Base-by-base conservation (phyloP, 495 filamentous ascomycete species). In the Aspergillus saccharolyticus region DNA sequence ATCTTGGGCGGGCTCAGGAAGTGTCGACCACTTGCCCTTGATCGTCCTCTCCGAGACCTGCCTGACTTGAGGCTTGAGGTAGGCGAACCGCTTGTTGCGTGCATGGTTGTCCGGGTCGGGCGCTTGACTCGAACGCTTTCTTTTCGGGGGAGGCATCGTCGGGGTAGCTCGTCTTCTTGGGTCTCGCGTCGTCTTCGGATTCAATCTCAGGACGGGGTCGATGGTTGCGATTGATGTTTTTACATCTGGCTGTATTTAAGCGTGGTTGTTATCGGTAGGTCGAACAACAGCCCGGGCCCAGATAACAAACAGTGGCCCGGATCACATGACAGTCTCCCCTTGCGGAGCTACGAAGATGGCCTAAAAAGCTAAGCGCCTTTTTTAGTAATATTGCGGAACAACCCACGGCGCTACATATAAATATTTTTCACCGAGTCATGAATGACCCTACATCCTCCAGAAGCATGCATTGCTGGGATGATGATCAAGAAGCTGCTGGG, bases 21-120 rank as follows among this genome's bases (percentile, higher is more conserved):
- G 72, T 19, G 74, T 73, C n/a, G 72, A 72, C 84, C 84, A 87
- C 73, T 81, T 84, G 14, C 75, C 67, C 43, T 76, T 78, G 65
- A 87, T 82, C 3, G 74, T 80, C 30, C 76, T 70, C 60, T 81
- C 80, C 7, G 83, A 71, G 33, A 88, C 73, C 50, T 76, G 72
- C 56, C 78, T 76, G 19, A 78, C 68, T n/a, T 71, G 71, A 10
- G 80, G 73, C 57, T 79, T 75, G 17, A 85, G 70, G 49, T 73
- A 72, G 24, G 75, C 74, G 54, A 72, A 79, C 42, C 63, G 62
- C 56, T 76, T 76, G 39, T 54, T 63, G 55, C 55, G 62, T 21
- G 58, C 14, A 33, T 64, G 59, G 21, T 65, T 57, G 14, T 67
- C 57, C 18, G 61, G 39, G 10, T 71, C 65, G 14, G 64, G 60